Conservation (phyloP, 805 yeast genomes). For the Candida odintsovae region DNA sequence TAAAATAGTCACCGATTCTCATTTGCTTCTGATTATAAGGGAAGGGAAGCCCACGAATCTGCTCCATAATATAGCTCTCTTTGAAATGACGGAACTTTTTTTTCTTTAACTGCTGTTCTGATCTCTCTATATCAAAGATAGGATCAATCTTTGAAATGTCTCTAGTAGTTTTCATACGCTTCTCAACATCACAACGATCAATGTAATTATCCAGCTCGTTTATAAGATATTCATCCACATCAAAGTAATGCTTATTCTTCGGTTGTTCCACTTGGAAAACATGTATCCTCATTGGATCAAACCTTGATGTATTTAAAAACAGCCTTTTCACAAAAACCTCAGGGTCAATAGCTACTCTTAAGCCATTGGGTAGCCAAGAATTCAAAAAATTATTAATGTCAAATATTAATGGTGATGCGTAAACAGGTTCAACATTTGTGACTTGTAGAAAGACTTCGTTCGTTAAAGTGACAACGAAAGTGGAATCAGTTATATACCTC, state of each 20-base stretch:
- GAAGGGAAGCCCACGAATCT: not conserved
- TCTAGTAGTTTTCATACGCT: not conserved
- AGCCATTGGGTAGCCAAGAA: not conserved
- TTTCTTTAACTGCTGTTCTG: not conserved
- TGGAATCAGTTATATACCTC: not conserved
- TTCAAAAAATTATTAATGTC: not conserved
- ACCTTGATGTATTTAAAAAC: not conserved
- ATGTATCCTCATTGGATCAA: not conserved
- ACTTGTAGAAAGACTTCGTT: not conserved
- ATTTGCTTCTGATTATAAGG: not conserved
- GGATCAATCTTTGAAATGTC: not conserved
- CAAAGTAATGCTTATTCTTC: not conserved
- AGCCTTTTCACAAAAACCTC: not conserved
- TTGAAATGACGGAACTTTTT: not conserved
- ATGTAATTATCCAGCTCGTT: not conserved
- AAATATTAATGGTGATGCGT: not conserved
- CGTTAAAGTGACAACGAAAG: not conserved
- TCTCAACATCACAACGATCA: not conserved
- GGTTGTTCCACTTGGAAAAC: not conserved
- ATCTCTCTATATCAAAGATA: not conserved
- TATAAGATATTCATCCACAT: not conserved
- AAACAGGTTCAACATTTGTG: not conserved
- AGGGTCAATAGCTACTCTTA: not conserved
- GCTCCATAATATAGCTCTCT: not conserved
- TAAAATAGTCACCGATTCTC: not conserved